Conservation (phyloP, 2,329 filamentous ascomycete species). For the Fusarium solani-melongenae region DNA sequence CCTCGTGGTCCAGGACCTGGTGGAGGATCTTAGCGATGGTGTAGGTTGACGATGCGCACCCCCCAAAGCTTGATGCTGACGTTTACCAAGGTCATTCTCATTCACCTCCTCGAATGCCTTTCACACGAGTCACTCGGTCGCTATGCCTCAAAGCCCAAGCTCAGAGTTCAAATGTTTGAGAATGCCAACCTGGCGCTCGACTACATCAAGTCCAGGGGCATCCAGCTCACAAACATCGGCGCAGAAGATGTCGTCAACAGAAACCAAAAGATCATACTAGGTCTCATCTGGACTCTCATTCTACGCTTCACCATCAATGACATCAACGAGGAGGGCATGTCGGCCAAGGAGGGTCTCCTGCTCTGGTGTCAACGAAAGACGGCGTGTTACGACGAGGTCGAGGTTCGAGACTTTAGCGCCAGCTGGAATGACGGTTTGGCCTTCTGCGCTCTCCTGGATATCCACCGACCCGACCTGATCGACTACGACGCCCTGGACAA, state of each 20-base stretch:
- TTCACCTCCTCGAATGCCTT: conserved; percentile 96
- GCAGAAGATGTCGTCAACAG: conserved; percentile 98
- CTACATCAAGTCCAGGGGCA: conserved; percentile 89
- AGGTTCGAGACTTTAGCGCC: conserved; percentile 91
- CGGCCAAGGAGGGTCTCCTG: conserved; percentile 93
- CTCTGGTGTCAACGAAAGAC: conserved; percentile 99
- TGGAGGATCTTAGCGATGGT: conserved; percentile 90
- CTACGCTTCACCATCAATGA: conserved; percentile 97
- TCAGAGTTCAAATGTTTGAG: conserved; percentile 96
- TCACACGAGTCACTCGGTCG: conserved; percentile 94
- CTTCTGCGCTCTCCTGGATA: conserved; percentile 95
- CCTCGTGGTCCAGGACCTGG: conserved; percentile 86
- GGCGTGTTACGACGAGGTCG: conserved; percentile 96
- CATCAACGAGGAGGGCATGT: conserved; percentile 98
- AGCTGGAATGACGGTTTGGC: conserved; percentile 99
- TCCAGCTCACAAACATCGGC: conserved; percentile 98
- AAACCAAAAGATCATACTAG: conserved; percentile 96
- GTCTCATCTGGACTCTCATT: conserved; percentile 98
- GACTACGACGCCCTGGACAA: conserved; percentile 97
- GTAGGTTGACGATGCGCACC: conserved; percentile 65
- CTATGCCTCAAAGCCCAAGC: conserved; percentile 95
- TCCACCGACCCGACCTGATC: conserved; percentile 95
- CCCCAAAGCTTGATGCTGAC: background rate
- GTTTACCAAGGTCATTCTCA: conserved; percentile 80
- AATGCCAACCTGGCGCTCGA: conserved; percentile 97